phyloP scores from a whole-genome alignment of 2,329 filamentous ascomycete species.

The Leptographium radiaticola region DNA sequence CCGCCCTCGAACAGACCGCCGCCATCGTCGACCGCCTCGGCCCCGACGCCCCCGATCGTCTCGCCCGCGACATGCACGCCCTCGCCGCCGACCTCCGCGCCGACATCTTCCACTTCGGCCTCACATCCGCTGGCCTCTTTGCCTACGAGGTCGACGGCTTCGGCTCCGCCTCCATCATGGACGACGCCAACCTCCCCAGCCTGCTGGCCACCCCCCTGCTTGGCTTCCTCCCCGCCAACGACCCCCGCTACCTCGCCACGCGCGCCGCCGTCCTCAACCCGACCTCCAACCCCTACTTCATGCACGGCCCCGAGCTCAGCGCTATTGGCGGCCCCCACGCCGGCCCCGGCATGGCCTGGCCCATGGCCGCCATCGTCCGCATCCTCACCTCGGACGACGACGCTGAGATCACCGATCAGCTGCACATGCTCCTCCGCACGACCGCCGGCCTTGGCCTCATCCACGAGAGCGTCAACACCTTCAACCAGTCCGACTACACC shows the following conservation, averaged over 20 bases:
- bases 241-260: constrained; percentile 60
- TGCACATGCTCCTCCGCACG: constrained; percentile 52
- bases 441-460: constrained; percentile 64
- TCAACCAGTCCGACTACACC: constrained; percentile 33
- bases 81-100: constrained; percentile 37
- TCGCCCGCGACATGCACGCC: constrained; percentile 39
- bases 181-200: constrained; percentile 54
- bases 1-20: constrained; percentile 41
- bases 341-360: constrained; percentile 64
- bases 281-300: constrained; percentile 59
- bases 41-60: constrained; percentile 22
- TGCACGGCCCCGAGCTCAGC: constrained; percentile 37
- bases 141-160: constrained; percentile 64
- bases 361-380: constrained; percentile 71
- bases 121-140: constrained; percentile 46
- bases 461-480: constrained; percentile 67
- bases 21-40: constrained; percentile 31
- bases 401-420: constrained; percentile 54
- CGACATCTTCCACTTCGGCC: constrained; percentile 22
- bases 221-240: constrained; percentile 42
- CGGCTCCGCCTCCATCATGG: constrained; percentile 47
- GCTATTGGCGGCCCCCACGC: constrained; percentile 39
- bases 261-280: constrained; percentile 52
- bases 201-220: constrained; percentile 48
- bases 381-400: constrained; percentile 68